phyloP scores from a whole-genome alignment of 345 rosid species.

The Aquilaria sinensis region DNA sequence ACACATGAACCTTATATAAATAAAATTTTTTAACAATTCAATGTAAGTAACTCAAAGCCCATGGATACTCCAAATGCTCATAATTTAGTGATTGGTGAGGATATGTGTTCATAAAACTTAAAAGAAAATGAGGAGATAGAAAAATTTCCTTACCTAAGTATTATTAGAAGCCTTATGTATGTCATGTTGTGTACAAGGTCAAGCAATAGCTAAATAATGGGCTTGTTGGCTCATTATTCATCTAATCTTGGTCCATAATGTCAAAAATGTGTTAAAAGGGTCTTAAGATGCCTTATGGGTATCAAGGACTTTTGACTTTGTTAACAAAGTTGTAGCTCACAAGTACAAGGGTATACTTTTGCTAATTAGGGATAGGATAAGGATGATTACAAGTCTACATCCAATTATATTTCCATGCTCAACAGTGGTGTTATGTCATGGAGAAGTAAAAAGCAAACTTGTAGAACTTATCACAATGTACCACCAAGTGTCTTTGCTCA shows the following conservation, averaged over 20 bases:
- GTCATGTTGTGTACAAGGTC: not conserved
- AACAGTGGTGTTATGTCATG: too few species aligned
- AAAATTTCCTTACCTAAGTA: not conserved
- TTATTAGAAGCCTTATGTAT: not conserved
- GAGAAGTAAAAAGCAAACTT: not conserved
- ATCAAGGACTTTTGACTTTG: not conserved
- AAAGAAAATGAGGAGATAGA: too few species aligned
- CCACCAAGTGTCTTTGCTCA: not conserved
- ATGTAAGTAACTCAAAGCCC: too few species aligned
- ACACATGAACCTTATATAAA: too few species aligned
- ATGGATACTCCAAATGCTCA: too few species aligned
- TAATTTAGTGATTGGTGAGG: too few species aligned
- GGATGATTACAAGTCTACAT: not conserved
- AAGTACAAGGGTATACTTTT: not conserved
- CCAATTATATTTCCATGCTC: not conserved
- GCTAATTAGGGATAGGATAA: not conserved
- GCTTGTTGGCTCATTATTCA: not conserved
- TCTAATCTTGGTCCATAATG: not conserved
- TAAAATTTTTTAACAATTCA: too few species aligned
- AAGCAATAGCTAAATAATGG: not conserved
- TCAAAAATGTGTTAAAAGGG: not conserved
- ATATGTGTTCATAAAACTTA: too few species aligned
- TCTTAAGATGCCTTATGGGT: not conserved
- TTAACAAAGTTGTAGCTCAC: not conserved
- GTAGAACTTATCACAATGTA: not conserved